Base-by-base conservation (phyloP, 1,139 yeast genomes). In the Blastobotrys malaysiensis region DNA sequence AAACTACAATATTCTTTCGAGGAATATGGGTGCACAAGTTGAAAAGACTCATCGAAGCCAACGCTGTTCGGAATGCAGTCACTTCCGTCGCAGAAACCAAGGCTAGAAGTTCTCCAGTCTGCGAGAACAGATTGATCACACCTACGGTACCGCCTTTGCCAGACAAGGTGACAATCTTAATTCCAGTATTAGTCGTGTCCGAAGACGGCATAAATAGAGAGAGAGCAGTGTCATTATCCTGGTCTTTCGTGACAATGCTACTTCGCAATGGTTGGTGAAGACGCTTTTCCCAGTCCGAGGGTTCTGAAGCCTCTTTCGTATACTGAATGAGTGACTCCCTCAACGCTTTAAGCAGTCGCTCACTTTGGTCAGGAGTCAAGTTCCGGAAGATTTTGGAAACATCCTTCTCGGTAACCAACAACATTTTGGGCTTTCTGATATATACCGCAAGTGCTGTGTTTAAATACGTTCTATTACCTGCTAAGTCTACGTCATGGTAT, bases 251-350 rank as follows among this genome's bases (percentile, higher is more conserved):
- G 46, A 26, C 27, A 19, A 51, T 51, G 43, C 36, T 36, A 24
- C 53, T 26, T 26, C 53, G 46, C 50, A 47, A 26, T 47, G 53
- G 53, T 45, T 51, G 53, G 36, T 51, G 48, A 27, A 50, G 47
- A 9, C 45, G 48, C 16, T 44, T 49, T 13, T 43, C 47, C 7
- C 43, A 43, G 39, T 11, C 47, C 14, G 39, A 21, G n/a, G 43
- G 2, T 13, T 14, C 39, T 2, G 46, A 24, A 3, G 27, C 11
- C 19, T 49, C 51, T 5, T 26, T 43, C 9, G 47, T 24, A 13
- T 49, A 49, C 9, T 13, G 20, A n/a, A 26, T 22, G 39, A 49
- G 20, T 3, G 51, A 14, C 9, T 43, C 47, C 16, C 39, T 49
- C 47, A 49, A 44, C 16, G 36, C 46, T 18, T 44, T 49, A 9